Base-by-base conservation (phyloP, 176 grass and related monocot genomes). In the Aechmea fasciata region DNA sequence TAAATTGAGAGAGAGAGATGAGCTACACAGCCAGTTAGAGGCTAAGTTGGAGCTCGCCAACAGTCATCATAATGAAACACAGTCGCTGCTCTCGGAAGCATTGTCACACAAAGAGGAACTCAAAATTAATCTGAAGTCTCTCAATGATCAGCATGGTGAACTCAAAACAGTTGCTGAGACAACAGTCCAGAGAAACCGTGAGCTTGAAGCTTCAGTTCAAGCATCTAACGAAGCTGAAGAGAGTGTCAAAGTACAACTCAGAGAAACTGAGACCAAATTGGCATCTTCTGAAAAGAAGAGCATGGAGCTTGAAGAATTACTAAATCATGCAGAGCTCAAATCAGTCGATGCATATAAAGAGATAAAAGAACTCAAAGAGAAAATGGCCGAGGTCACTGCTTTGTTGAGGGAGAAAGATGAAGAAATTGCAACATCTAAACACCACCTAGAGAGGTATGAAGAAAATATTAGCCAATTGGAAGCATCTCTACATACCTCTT, bases 51-150 rank as follows among this genome's bases (percentile, higher is more conserved):
- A 69, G 20, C 70, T 82, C 41, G 76, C 54, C 13, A 48, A 69
- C 15, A 78, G 84, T 52, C 71, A 85, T 68, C 82, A 85, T 65
- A 66, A 66, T 69, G 85, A 82, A 82, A 85, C 82, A 71, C 77
- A 77, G 51, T 79, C 78, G 65, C 75, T 87, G 76, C 79, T 97
- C 17, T 81, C 79, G 47, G 79, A 92, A 70, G 73, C 84, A 78
- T 73, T 90, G 24, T 80, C 71, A 70, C 77, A 87, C 71, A 97
- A 82, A 76, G 89, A 85, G 28, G 87, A 90, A 63, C 69, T 93
- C 18, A 84, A 93, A 68, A 41, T 85, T 71, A 88, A 87, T 75
- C 50, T 93, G 68, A 81, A 73, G 57, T 81, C 79, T 65, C 77
- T 93, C 57, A 77, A 73, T 70, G 84, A 90, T 11, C 70, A 81